Percentiles rank a stretch among this genome's conserved stretches.
These are phyloP conservation scores for Bolboschoenoplectus hybrid DNA, from an alignment of 202 grass and related monocot genomes.

Conservation along the genomic window DNA sequence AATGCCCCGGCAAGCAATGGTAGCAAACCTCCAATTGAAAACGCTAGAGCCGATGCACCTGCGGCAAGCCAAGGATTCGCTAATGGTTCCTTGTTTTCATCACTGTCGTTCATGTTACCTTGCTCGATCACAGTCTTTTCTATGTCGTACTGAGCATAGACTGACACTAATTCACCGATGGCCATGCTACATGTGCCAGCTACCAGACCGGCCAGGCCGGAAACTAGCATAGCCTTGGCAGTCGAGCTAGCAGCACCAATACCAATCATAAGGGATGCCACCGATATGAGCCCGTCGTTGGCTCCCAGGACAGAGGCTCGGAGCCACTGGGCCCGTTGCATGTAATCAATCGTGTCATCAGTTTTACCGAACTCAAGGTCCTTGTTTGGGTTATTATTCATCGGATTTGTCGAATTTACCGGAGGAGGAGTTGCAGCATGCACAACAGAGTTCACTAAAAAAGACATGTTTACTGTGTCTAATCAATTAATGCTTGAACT, in stretches of 20 bases:
- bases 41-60: slow-evolving; percentile 71
- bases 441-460: slow-evolving; percentile 46
- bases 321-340: slow-evolving; percentile 85
- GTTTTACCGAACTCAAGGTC: neutral
- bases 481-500: neutral
- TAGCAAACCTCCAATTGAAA: slow-evolving; percentile 63
- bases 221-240: slow-evolving; percentile 67
- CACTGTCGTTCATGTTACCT: neutral
- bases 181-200: slow-evolving; percentile 97
- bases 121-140: slow-evolving; percentile 52
- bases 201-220: slow-evolving; percentile 71
- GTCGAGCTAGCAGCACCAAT: slow-evolving; percentile 57
- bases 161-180: slow-evolving; percentile 86
- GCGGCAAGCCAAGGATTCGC: slow-evolving; percentile 78
- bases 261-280: slow-evolving; percentile 88
- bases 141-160: slow-evolving; percentile 89
- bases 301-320: slow-evolving; percentile 85
- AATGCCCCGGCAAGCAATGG: slow-evolving; percentile 73
- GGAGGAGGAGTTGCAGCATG: slow-evolving; percentile 21
- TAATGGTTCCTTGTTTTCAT: slow-evolving; percentile 42
- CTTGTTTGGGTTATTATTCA: slow-evolving; percentile 5
- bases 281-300: slow-evolving; percentile 87
- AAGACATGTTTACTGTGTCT: slow-evolving; percentile 49
- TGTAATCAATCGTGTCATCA: slow-evolving; percentile 50
- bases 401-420: neutral